Evolutionary conservation across 805 yeast species (phyloP), one percentile per base, ranked within the genome.

Genomic region (Cyberlindnera veronae): DNA sequence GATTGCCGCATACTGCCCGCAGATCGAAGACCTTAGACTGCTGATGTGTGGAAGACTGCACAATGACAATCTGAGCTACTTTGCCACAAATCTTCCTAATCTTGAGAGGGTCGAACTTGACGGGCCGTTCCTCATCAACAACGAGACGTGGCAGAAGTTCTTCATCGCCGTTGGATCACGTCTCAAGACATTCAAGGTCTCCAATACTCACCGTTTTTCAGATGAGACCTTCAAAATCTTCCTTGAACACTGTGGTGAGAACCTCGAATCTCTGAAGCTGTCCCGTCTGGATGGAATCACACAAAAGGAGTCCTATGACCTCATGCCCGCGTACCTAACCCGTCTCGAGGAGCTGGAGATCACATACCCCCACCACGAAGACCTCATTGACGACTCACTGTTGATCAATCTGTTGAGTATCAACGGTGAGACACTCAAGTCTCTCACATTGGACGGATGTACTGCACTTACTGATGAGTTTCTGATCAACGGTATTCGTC

Each of bases 41-140:
- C 78, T 79, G 43, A 91, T 90, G 97, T 91, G 98, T 67, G 99
- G 99, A 5, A 90, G 85, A 51, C 64, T 93, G 29, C 88, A 84
- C 51, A 85, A 85, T 57, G 89, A 82, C 47, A 82, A 84, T 42
- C 59, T 93, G 43, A 57, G 67, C 14, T 84, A 87, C 56, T 77
- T 74, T 45, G 72, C 76, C 5, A 65, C 76, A 9, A 81, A 85
- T 46, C 66, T 91, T 30, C 63, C 64, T 0, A 62, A 73, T 22
- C 66, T 93, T 34, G 67, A 60, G 13, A 68, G 75, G 12, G 41
- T 91, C 7, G 66, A 73, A n/a, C 63, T 93, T 27, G 90, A 91
- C 60, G 99, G 99, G 0, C 88, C 97, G 0, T 93, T 93, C 57
- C 64, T 93, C 49, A 81, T 93, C 33, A 79, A 82, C 53, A 86